Evolutionary conservation across 2,329 filamentous ascomycete genomes (phyloP).

Genomic region (Penicillium thymicola): DNA sequence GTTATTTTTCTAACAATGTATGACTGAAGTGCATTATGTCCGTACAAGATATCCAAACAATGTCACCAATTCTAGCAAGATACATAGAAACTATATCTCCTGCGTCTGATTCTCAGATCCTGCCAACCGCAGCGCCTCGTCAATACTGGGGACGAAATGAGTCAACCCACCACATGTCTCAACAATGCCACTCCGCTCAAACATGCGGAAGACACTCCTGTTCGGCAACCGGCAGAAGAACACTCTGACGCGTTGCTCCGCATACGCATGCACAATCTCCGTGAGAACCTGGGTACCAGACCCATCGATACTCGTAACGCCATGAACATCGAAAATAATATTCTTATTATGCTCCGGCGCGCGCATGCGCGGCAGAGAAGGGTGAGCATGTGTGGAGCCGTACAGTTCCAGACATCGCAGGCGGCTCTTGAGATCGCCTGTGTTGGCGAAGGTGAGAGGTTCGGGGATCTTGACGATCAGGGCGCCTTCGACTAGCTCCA

Average conservation of each 20-base stretch:
- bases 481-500: conserved; percentile 89
- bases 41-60: not conserved
- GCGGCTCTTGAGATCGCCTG: conserved; percentile 81
- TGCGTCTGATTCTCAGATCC: conserved; percentile 62
- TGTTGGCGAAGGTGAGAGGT: conserved; percentile 94
- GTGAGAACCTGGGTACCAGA: conserved; percentile 86
- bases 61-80: not conserved
- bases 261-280: conserved; percentile 82
- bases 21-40: not conserved
- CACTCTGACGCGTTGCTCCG: conserved; percentile 63
- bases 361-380: conserved; percentile 76
- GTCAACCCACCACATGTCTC: conserved; percentile 72
- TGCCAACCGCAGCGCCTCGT: conserved; percentile 76
- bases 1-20: too few relatives aligned
- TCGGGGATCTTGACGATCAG: conserved; percentile 98
- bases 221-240: conserved; percentile 54
- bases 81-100: conserved; percentile 29
- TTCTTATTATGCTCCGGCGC: conserved; percentile 80
- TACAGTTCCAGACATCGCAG: conserved; percentile 83
- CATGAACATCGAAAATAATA: conserved; percentile 94
- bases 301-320: conserved; percentile 91
- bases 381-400: conserved; percentile 80
- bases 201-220: conserved; percentile 66
- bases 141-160: conserved; percentile 79
- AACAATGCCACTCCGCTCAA: conserved; percentile 79